Percentiles rank a stretch among this genome's conserved stretches.
phyloP scores from a whole-genome alignment of 2,329 filamentous ascomycete species.

The Cercospora zeina region DNA sequence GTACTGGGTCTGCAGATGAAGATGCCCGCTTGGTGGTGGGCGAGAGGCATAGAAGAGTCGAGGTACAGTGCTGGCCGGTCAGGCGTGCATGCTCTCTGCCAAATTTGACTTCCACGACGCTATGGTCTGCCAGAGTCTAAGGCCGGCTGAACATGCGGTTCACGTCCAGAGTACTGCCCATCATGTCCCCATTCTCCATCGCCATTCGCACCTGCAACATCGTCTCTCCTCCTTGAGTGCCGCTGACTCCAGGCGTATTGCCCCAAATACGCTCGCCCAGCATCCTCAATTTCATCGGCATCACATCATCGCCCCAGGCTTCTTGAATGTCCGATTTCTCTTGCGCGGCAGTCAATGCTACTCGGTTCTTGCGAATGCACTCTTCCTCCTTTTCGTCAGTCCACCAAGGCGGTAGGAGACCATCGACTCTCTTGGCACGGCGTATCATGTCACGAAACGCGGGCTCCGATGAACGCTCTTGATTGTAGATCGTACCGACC shows the following conservation, averaged over 20 bases:
- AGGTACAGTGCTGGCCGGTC: background rate
- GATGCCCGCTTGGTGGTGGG: background rate
- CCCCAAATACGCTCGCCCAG: slow-evolving; percentile 18
- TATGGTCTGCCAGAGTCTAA: background rate
- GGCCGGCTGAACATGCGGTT: background rate
- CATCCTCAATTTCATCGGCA: slow-evolving; percentile 24
- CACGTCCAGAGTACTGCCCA: background rate
- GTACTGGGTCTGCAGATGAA: background rate
- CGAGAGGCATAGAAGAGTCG: background rate
- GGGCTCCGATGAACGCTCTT: slow-evolving; percentile 14
- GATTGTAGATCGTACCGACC: slow-evolving; percentile 18
- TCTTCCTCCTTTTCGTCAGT: slow-evolving; percentile 18
- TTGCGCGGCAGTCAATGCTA: background rate
- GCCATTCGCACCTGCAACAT: background rate
- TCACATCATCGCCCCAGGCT: slow-evolving; percentile 24
- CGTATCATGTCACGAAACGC: slow-evolving; percentile 23
- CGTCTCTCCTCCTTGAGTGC: background rate
- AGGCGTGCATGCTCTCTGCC: background rate
- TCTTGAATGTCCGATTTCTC: slow-evolving; percentile 18
- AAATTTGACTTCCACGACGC: background rate
- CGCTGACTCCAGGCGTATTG: slow-evolving; percentile 3
- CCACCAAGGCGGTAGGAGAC: slow-evolving; percentile 28
- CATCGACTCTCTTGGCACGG: slow-evolving; percentile 18
- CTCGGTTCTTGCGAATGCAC: slow-evolving; percentile 28
- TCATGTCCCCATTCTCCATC: slow-evolving; percentile 14